Base-by-base conservation (phyloP, 495 filamentous ascomycete species). In the Barbatosphaeria neglecta region DNA sequence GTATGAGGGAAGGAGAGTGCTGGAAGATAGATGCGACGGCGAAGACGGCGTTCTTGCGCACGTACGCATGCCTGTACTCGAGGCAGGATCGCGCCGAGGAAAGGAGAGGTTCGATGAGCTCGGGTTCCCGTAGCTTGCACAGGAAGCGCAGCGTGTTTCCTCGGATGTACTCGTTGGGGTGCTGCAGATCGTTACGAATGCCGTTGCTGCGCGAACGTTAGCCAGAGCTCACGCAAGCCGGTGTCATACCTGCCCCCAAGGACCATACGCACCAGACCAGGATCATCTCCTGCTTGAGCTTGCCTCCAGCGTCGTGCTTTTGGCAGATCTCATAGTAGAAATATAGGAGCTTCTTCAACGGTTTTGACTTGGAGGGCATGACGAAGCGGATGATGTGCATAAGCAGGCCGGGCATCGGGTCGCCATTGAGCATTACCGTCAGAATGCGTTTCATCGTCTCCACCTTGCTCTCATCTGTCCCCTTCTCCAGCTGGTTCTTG, bases 301-400 rank as follows among this genome's bases (percentile, higher is more conserved):
- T 97, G 57, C 93, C 93, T 51, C 69, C 80, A 20, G 81, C 71
- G 65, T 97, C 93, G 37, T 82, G 82, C 64, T 99, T 99, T 22
- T 93, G 93, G 64, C 92, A 97, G 57, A 97, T 90, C 68, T 99
- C 93, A 66, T 96, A 95, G 72, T 96, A 99, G 66, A 97, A 90
- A 68, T 99, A 99, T 15, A 99, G 77, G 37, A 99, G 70, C 70
- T 97, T 97, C 77, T 99, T 99, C 56, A 99, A 72, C n/a, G 81
- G 70, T 67, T 97, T 97, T 68, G 82, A 87, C 72, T 86, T 95
- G 47, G 87, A 90, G 1, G 93, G 93, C 93, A 97, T 97, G 52
- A 99, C 87, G 65, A 97, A 97, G 64, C 92, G 85, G 69, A 99
- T 97, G 59, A 99, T 97, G 68, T 96, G 93, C 93, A 99, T 99